A percentile compares a stretch with the other conserved stretches of the same genome.
These are phyloP conservation scores for Leccinellum albellum DNA, from an alignment of 768 basidiomycete genomes.

Conservation along the genomic window DNA sequence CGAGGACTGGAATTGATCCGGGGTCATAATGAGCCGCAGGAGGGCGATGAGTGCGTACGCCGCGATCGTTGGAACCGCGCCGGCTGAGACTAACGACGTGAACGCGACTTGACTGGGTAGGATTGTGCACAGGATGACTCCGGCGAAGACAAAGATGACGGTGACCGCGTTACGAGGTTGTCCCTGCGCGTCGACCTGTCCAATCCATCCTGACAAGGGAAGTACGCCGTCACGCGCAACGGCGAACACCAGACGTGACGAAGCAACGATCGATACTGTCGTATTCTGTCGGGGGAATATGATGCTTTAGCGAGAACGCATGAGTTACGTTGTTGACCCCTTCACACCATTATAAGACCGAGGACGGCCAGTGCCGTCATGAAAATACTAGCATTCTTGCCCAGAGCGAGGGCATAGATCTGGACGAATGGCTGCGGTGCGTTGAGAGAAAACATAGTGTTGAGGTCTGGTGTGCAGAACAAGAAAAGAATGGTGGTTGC, in stretches of 20 bases:
- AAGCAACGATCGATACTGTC: conserved; percentile 81
- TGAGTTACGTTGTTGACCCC: neutral
- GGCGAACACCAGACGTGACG: conserved; percentile 85
- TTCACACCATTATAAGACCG: conserved; percentile 77
- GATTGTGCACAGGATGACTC: conserved; percentile 77
- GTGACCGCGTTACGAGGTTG: conserved; percentile 85
- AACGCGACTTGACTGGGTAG: conserved; percentile 89
- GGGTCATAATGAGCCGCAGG: conserved; percentile 75
- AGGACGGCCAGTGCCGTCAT: conserved; percentile 84
- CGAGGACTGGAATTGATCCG: conserved; percentile 66
- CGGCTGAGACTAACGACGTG: conserved; percentile 84
- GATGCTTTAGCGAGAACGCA: neutral
- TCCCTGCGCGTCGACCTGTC: conserved; percentile 61
- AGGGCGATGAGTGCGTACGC: conserved; percentile 82
- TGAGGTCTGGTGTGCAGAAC: conserved; percentile 79
- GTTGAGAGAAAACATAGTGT: conserved; percentile 66
- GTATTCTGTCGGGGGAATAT: conserved; percentile 54
- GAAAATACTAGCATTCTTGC: conserved; percentile 73
- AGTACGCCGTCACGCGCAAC: conserved; percentile 93
- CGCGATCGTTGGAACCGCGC: conserved; percentile 81
- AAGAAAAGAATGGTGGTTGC: conserved; percentile 75
- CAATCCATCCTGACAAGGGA: conserved; percentile 81
- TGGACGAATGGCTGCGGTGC: conserved; percentile 93
- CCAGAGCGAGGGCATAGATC: conserved; percentile 80
- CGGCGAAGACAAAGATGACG: conserved; percentile 79